These are phyloP conservation scores for Pleodorina starrii DNA, from an alignment of 139 green algal genomes.

Conservation along the genomic window DNA sequence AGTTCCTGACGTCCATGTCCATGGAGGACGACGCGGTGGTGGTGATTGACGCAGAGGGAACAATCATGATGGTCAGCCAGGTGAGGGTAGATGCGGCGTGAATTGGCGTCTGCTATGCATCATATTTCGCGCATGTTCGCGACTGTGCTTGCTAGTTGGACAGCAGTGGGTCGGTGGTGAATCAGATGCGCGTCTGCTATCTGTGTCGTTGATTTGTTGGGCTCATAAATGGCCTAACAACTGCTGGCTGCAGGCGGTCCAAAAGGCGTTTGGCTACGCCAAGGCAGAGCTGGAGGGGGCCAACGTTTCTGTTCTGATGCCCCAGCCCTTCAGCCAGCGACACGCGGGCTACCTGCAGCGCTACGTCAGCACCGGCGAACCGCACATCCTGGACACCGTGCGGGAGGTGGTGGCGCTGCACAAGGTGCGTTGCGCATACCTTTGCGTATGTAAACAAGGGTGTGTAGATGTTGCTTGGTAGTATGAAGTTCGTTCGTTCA, in stretches of 20 bases:
- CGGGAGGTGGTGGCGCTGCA: conserved; percentile 60
- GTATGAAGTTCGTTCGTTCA: too few relatives aligned
- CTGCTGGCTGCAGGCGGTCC: conserved; percentile 18
- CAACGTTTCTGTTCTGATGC: conserved; percentile 57
- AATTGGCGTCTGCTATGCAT: too few relatives aligned
- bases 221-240: too few relatives aligned
- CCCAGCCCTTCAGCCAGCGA: conserved; percentile 58
- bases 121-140: too few relatives aligned
- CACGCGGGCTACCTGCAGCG: conserved; percentile 51
- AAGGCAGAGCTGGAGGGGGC: conserved; percentile 54
- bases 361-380: conserved; percentile 48
- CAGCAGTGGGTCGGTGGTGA: too few relatives aligned
- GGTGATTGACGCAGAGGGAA: conserved; percentile 52
- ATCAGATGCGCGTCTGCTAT: too few relatives aligned
- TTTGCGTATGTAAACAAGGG: too few relatives aligned
- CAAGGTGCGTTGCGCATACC: conserved; percentile 32
- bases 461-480: too few relatives aligned
- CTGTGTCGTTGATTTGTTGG: too few relatives aligned
- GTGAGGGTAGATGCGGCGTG: not conserved
- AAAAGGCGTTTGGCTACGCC: conserved; percentile 52
- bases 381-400: conserved; percentile 62
- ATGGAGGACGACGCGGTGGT: conserved; percentile 53
- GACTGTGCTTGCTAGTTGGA: too few relatives aligned
- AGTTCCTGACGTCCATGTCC: conserved; percentile 52
- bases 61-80: conserved; percentile 58